Percentiles rank a stretch among this genome's conserved stretches.
Evolutionary conservation across 108 stramenopile genomes (phyloP).

Genomic region (Nitzschia sp.): DNA sequence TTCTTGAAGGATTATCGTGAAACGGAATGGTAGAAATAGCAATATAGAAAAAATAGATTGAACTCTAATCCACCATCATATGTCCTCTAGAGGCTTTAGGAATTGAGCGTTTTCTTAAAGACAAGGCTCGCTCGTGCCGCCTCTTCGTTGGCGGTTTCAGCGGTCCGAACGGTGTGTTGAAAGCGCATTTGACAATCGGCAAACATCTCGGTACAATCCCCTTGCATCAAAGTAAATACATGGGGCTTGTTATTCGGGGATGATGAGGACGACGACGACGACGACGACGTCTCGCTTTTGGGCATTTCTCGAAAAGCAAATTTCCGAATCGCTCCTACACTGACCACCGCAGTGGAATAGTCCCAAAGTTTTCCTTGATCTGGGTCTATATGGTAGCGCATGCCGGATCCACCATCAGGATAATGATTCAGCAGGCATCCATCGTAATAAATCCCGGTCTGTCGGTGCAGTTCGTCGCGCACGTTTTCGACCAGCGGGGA

Average conservation of each 20-base stretch:
- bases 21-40: slow-evolving; percentile 71
- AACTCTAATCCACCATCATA: background rate
- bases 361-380: slow-evolving; percentile 63
- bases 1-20: slow-evolving; percentile 89
- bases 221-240: slow-evolving; percentile 50
- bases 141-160: slow-evolving; percentile 39
- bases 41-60: background rate
- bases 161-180: slow-evolving; percentile 58
- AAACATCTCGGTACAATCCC: slow-evolving; percentile 66
- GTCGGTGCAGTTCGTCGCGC: slow-evolving; percentile 34
- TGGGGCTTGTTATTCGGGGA: slow-evolving; percentile 24
- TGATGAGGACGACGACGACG: background rate
- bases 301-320: slow-evolving; percentile 51
- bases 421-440: slow-evolving; percentile 56
- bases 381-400: slow-evolving; percentile 68
- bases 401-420: slow-evolving; percentile 52
- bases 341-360: slow-evolving; percentile 56
- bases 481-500: slow-evolving; percentile 35
- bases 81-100: background rate
- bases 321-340: slow-evolving; percentile 49
- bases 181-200: slow-evolving; percentile 47
- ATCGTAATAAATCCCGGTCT: slow-evolving; percentile 44
- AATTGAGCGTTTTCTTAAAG: slow-evolving; percentile 42
- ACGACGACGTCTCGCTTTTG: background rate
- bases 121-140: slow-evolving; percentile 52